Evolutionary conservation across 2,329 filamentous ascomycete species (phyloP), one percentile per base, ranked within the genome.

Genomic region (Fusarium sp.): DNA sequence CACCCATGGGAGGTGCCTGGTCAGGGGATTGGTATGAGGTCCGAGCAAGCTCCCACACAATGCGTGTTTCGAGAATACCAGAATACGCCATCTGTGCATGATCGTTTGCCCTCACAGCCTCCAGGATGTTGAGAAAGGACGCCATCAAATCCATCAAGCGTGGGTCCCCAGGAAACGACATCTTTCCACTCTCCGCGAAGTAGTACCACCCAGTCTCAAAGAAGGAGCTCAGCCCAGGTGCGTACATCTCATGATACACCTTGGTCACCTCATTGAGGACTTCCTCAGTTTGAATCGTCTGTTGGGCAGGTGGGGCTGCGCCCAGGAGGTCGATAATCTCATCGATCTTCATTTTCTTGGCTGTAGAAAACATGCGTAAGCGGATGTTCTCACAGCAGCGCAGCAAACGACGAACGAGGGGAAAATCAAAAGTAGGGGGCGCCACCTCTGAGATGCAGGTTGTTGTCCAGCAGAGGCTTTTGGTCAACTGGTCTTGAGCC

Each of bases 201-300:
- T 83, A 87, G 80, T 93, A 97, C 94, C 94, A 98, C 27, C 85
- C 86, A 6, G 93, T 92, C 78, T 97, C 94, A 67, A 96, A 86
- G 67, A 96, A 90, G 54, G 86, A 86, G 78, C 92, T 90, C 50
- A 96, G 86, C 7, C 89, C 91, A 1, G 86, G 86, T 4, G 90
- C 91, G 77, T 96, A 96, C 69, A 93, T 89, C 70, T 90, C 90
- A 72, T 87, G 86, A 79, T 92, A 96, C 14, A 95, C 79, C 66
- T 86, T 86, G 68, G 88, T 89, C 63, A 93, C 88, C 76, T 93
- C 90, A 72, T 89, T 87, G 54, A 92, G 74, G 20, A 79, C 80
- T 33, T 84, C 83, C 62, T 85, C 78, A 77, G 82, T 79, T 74
- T 82, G 83, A 62, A 86, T 84, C 27, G 86, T 83, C 69, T 80